Conservation (phyloP, 257 asterid species). For the Petunia secreta region DNA sequence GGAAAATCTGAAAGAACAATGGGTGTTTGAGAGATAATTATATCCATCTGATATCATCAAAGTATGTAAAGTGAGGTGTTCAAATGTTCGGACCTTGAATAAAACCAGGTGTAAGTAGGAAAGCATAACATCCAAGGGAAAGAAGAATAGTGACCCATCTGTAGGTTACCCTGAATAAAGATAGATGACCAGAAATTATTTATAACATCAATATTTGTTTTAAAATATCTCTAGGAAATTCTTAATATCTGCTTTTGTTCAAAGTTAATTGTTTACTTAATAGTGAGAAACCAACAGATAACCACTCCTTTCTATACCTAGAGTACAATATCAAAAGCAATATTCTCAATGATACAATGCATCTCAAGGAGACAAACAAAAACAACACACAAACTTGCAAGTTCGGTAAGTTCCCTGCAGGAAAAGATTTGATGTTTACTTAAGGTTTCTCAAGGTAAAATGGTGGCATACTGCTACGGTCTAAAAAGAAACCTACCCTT, state of each 20-base stretch:
- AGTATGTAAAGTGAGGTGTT: not conserved
- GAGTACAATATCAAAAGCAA: too few relatives aligned
- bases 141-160: slow-evolving; percentile 80
- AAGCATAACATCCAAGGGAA: slow-evolving; percentile 81
- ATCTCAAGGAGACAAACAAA: too few relatives aligned
- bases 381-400: too few relatives aligned
- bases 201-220: not conserved
- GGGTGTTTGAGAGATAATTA: not conserved
- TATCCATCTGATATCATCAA: not conserved
- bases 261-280: not conserved
- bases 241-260: not conserved
- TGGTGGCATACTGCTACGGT: not conserved
- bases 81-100: slow-evolving; percentile 65
- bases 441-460: not conserved
- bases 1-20: not conserved
- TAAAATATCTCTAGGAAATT: not conserved
- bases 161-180: slow-evolving; percentile 80
- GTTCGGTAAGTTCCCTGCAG: too few relatives aligned
- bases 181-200: slow-evolving; percentile 39
- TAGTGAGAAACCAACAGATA: too few relatives aligned
- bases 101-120: slow-evolving; percentile 84
- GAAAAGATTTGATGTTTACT: not conserved
- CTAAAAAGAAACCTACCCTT: not conserved
- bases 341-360: too few relatives aligned
- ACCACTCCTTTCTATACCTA: too few relatives aligned